These are phyloP conservation scores for Annulohypoxylon stygium DNA, from an alignment of 495 filamentous ascomycete species.

Conservation along the genomic window DNA sequence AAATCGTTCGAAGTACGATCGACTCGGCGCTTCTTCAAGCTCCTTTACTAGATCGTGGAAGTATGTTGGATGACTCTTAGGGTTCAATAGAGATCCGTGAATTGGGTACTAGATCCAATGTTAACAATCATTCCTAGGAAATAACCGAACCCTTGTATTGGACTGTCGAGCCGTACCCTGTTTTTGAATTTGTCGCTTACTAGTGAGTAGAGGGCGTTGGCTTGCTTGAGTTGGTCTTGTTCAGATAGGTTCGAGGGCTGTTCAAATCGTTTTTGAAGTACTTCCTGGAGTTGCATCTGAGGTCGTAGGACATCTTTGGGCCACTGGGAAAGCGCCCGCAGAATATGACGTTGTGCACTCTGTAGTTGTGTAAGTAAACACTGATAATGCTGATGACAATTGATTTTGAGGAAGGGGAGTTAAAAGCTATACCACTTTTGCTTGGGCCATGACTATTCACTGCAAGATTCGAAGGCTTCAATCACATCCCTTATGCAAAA, in stretches of 20 bases:
- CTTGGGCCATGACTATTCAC: constrained; percentile 45
- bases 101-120: constrained; percentile 70
- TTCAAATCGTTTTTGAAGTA: constrained; percentile 73
- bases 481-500: constrained; percentile 23
- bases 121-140: constrained; percentile 6
- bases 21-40: constrained; percentile 75
- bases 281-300: constrained; percentile 77
- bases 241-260: constrained; percentile 42
- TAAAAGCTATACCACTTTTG: constrained; percentile 43
- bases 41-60: constrained; percentile 80
- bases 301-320: constrained; percentile 83
- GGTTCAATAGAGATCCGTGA: constrained; percentile 69
- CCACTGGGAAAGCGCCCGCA: constrained; percentile 80
- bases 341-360: constrained; percentile 67
- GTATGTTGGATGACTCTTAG: constrained; percentile 80
- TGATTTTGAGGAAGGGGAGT: neutral
- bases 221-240: constrained; percentile 63
- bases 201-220: constrained; percentile 80
- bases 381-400: neutral
- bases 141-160: neutral
- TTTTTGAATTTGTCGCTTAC: constrained; percentile 79
- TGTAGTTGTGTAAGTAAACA: constrained; percentile 44
- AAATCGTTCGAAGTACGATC: constrained; percentile 69
- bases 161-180: constrained; percentile 57
- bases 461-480: neutral